Base-by-base conservation (phyloP, 2,329 filamentous ascomycete species). In the Sporothrix pseudoabietina region DNA sequence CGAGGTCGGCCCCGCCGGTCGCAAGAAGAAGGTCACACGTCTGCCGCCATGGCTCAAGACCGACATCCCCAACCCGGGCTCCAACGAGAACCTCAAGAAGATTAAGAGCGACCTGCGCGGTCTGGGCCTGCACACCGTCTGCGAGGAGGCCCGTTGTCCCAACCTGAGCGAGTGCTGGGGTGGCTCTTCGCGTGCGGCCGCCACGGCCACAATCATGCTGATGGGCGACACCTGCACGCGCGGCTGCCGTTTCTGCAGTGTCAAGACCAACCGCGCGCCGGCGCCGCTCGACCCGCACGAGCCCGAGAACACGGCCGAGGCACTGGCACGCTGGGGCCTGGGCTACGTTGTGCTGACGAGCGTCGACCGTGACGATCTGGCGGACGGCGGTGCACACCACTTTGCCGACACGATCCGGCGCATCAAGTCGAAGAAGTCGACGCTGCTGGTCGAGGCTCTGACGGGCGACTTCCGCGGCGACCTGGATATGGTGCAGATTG, bases 131-230 rank as follows among this genome's bases (percentile, higher is more conserved):
- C 94, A 98, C 82, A 99, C 96, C 4, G 96, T 99, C 19, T 99
- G 96, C 82, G 96, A 99, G 84, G 96, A 99, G 84, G 96, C 96
- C 1, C 90, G 94, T 77, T 99, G 96, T 82, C 96, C 96, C 75
- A 99, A 99, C 82, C 97, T 99, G 75, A 94, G 92, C 76, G 95
- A 98, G 81, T 99, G 96, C 85, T 99, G 96, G 96, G 96, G 96
- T 75, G 96, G 96, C 47, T 90, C 87, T 80, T 89, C 92, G 81
- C 97, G 97, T 85, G 91, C 90, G 77, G 91, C 94, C 35, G 96
- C 96, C 4, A 99, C 96, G 44, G 96, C 96, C 2, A 99, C 96
- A 12, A 98, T 99, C 82, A 99, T 99, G 96, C 85, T 99, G 66
- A 98, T 98, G 94, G 96, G 96, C 76, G 96, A 99, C 82, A 98